Conservation (phyloP, 768 basidiomycete genomes). For the Psilocybe tampanensis region DNA sequence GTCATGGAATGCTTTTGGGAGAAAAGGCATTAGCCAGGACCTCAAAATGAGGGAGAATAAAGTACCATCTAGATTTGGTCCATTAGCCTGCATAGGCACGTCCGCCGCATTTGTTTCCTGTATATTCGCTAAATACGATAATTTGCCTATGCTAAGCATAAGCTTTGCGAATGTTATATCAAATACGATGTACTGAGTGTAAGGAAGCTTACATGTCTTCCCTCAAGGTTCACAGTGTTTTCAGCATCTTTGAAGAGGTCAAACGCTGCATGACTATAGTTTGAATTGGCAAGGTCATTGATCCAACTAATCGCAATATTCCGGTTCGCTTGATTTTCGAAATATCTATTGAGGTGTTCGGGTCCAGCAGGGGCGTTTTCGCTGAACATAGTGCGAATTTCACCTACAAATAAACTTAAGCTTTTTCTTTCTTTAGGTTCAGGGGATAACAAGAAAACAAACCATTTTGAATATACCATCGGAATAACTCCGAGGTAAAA, state of each 20-base stretch:
- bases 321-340: constrained; percentile 64
- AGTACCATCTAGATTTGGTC: constrained; percentile 52
- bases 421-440: not conserved
- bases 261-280: constrained; percentile 65
- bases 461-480: constrained; percentile 94
- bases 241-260: constrained; percentile 66
- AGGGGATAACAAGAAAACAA: constrained; percentile 17
- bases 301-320: constrained; percentile 81
- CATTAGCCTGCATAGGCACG: constrained; percentile 33
- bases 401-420: constrained; percentile 48
- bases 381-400: constrained; percentile 79
- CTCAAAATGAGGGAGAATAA: not conserved
- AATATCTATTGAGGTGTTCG: constrained; percentile 54
- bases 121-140: constrained; percentile 78
- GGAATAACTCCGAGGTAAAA: constrained; percentile 88
- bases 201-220: constrained; percentile 69
- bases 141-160: constrained; percentile 89
- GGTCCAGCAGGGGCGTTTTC: constrained; percentile 63
- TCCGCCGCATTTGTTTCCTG: constrained; percentile 58
- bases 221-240: constrained; percentile 56
- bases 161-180: constrained; percentile 49
- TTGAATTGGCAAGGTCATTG: constrained; percentile 74
- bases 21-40: constrained; percentile 5
- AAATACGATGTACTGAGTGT: not conserved
- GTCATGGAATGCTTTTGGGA: constrained; percentile 73